phyloP scores from a whole-genome alignment of 1,139 yeast species.

The Zygosaccharomyces sapae region DNA sequence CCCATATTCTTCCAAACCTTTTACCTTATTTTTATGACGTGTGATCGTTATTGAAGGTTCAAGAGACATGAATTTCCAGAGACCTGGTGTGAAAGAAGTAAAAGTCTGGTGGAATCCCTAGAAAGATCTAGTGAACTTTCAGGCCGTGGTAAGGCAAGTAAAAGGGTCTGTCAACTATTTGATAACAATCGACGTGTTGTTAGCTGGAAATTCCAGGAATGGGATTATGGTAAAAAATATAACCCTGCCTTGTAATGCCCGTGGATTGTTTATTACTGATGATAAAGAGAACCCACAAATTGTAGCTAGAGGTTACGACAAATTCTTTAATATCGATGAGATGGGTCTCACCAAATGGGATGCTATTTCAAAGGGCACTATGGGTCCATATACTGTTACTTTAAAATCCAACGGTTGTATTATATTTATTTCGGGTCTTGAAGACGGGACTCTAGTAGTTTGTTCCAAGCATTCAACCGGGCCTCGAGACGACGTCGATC shows the following conservation, averaged over 20 bases:
- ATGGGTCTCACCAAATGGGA: slow-evolving; percentile 49
- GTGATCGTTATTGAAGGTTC: background rate
- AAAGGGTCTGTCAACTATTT: slow-evolving; percentile 34
- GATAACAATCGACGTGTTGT: slow-evolving; percentile 34
- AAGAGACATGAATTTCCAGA: background rate
- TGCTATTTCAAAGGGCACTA: slow-evolving; percentile 44
- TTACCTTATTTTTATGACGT: no score
- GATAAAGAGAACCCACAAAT: slow-evolving; percentile 39
- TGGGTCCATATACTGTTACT: slow-evolving; percentile 78
- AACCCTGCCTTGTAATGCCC: slow-evolving; percentile 64
- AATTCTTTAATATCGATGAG: slow-evolving; percentile 83
- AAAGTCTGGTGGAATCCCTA: slow-evolving; percentile 27
- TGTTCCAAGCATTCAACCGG: slow-evolving; percentile 93
- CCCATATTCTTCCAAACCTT: no score
- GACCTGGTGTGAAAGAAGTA: slow-evolving; percentile 15
- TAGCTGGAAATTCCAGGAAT: slow-evolving; percentile 84
- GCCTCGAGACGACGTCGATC: slow-evolving; percentile 46
- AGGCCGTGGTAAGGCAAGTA: slow-evolving; percentile 40
- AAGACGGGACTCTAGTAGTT: slow-evolving; percentile 70
- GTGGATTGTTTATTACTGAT: slow-evolving; percentile 74
- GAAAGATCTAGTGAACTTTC: slow-evolving; percentile 30
- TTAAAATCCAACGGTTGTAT: slow-evolving; percentile 94
- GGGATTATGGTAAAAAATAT: slow-evolving; percentile 69
- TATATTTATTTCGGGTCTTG: slow-evolving; percentile 71
- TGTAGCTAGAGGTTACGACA: slow-evolving; percentile 85